phyloP scores from a whole-genome alignment of 352 stramenopile species.

The Globisporangium echinulatum region DNA sequence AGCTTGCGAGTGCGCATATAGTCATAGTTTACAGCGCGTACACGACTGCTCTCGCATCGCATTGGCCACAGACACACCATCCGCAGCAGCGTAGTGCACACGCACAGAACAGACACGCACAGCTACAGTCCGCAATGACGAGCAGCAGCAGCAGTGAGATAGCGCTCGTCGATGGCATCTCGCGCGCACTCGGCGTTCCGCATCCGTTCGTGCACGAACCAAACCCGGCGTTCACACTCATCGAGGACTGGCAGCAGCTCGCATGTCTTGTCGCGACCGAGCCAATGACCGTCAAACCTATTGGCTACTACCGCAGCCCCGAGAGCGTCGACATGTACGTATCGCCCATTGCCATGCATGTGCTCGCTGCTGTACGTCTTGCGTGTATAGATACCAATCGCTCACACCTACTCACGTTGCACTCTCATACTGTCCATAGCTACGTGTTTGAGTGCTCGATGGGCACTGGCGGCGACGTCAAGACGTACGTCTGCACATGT shows the following conservation, averaged over 20 bases:
- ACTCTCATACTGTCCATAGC: conserved; percentile 15
- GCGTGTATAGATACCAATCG: no score
- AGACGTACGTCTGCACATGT: conserved; percentile 22
- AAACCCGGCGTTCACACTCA: conserved; percentile 52
- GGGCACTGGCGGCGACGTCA: conserved; percentile 24
- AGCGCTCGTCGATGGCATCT: conserved; percentile 42
- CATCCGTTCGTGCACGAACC: conserved; percentile 53
- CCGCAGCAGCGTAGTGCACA: no score
- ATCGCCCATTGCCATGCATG: conserved; percentile 2
- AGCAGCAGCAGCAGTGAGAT: not conserved
- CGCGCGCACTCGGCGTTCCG: conserved; percentile 48
- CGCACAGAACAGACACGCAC: no score
- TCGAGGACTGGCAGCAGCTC: conserved; percentile 61
- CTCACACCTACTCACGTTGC: no score
- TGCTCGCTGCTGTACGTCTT: not conserved
- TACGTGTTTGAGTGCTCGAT: conserved; percentile 78
- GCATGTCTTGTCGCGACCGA: conserved; percentile 40
- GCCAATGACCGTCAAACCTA: conserved; percentile 42
- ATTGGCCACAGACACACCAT: no score
- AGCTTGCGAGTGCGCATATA: no score
- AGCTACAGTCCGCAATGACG: no score
- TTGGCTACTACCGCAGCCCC: conserved; percentile 77
- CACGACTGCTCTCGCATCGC: no score
- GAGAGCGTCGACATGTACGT: conserved; percentile 78
- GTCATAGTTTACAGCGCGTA: no score